These are phyloP conservation scores for Exophiala viscosa DNA, from an alignment of 2,329 filamentous ascomycete genomes.

Conservation along the genomic window DNA sequence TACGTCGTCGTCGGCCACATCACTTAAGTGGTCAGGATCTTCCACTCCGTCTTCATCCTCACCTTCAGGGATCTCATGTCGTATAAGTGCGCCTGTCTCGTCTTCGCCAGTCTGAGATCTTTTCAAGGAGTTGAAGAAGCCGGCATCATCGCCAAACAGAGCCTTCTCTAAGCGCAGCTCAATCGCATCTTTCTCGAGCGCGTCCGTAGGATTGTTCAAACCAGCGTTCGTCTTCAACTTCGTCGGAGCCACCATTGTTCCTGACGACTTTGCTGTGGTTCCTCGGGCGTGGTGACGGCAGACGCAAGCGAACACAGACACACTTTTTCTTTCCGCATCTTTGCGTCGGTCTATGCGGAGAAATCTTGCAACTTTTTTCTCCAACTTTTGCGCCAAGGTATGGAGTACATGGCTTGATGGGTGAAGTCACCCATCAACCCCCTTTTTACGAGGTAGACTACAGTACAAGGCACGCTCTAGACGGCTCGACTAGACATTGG, in stretches of 20 bases:
- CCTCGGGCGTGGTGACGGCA: neutral
- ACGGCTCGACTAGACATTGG: too few relatives aligned
- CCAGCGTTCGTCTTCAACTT: neutral
- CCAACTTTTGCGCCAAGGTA: neutral
- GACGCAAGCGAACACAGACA: neutral
- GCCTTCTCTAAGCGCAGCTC: constrained; percentile 83
- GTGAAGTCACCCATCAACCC: too few relatives aligned
- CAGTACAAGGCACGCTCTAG: too few relatives aligned
- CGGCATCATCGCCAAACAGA: constrained; percentile 82
- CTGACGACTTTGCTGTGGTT: neutral
- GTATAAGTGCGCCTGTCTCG: constrained; percentile 30
- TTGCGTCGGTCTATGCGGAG: neutral
- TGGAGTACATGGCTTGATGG: too few relatives aligned
- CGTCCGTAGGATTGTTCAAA: constrained; percentile 15
- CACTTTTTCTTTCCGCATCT: neutral
- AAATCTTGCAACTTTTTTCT: neutral
- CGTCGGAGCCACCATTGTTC: constrained; percentile 2
- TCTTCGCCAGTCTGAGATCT: constrained; percentile 46
- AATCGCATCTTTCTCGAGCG: constrained; percentile 68
- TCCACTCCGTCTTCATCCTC: constrained; percentile 38
- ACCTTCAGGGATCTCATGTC: constrained; percentile 31
- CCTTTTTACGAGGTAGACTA: too few relatives aligned
- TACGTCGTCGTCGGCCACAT: constrained; percentile 70
- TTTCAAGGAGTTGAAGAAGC: constrained; percentile 73
- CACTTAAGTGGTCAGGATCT: constrained; percentile 55